phyloP scores from a whole-genome alignment of 2,329 filamentous ascomycete genomes.

The Emydomyces testavorans region DNA sequence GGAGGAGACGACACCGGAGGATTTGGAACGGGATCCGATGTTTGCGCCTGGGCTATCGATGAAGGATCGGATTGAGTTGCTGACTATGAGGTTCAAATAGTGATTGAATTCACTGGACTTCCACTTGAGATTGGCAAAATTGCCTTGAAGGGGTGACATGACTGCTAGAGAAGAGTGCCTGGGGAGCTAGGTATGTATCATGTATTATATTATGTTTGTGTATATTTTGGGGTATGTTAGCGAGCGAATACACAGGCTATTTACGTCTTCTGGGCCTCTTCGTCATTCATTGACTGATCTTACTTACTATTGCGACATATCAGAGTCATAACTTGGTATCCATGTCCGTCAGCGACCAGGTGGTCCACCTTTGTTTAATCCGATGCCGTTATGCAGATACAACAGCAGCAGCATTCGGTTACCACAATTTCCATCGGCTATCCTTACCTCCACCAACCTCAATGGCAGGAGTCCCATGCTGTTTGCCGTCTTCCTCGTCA shows the following conservation, averaged over 20 bases:
- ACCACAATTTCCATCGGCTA: conserved; percentile 8
- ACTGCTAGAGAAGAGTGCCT: background rate
- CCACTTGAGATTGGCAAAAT: background rate
- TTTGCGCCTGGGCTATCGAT: conserved; percentile 28
- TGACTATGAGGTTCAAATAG: conserved; percentile 18
- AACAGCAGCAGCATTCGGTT: background rate
- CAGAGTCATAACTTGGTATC: too few species aligned
- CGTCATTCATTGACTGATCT: background rate
- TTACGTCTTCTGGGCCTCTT: background rate
- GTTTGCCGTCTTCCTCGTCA: conserved; percentile 13
- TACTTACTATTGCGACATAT: background rate
- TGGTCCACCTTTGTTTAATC: too few species aligned
- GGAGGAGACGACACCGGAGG: conserved; percentile 33
- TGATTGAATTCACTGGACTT: background rate
- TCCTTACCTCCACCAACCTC: background rate
- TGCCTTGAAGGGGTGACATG: background rate
- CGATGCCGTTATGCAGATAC: background rate
- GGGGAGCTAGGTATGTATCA: background rate
- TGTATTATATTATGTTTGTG: conserved; percentile 4
- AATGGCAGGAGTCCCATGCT: background rate
- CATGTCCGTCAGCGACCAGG: too few species aligned
- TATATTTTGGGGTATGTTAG: conserved; percentile 2
- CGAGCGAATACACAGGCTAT: background rate
- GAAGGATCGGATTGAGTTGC: conserved; percentile 27
- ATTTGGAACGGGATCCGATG: conserved; percentile 26